These are phyloP conservation scores for Clausena lansium DNA, from an alignment of 345 rosid species.

Conservation along the genomic window DNA sequence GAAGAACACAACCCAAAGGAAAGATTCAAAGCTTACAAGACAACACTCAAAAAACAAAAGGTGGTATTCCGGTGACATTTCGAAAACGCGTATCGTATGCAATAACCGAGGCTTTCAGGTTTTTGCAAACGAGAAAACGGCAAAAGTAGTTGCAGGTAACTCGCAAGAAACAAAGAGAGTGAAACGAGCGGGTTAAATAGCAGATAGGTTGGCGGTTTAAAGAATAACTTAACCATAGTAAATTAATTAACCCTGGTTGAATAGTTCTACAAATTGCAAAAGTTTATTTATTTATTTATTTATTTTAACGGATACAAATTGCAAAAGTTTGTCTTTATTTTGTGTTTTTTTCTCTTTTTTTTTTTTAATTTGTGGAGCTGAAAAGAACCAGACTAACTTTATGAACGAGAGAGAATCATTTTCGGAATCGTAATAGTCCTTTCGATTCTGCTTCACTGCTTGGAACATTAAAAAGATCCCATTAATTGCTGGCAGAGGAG, in stretches of 20 bases:
- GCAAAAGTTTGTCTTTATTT: neutral
- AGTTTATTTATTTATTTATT: too few relatives aligned
- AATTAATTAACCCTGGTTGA: constrained; percentile 6
- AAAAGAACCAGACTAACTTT: neutral
- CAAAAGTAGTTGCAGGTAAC: neutral
- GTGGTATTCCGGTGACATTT: constrained; percentile 22
- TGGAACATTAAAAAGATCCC: too few relatives aligned
- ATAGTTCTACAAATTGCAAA: neutral
- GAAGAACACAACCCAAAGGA: constrained; percentile 19
- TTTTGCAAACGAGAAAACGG: accelerated
- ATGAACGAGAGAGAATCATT: constrained; percentile 8
- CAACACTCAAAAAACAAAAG: constrained; percentile 14
- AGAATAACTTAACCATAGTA: neutral
- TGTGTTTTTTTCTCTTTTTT: neutral
- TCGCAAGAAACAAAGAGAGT: constrained; percentile 17
- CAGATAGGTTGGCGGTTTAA: constrained; percentile 13
- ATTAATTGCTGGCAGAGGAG: too few relatives aligned
- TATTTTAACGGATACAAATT: neutral
- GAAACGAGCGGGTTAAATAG: constrained; percentile 33
- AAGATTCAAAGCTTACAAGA: constrained; percentile 21
- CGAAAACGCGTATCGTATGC: neutral
- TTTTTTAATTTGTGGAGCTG: neutral
- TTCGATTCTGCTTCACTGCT: neutral
- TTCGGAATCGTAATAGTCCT: constrained; percentile 32
- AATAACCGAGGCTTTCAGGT: neutral